Conservation (phyloP, 1,284 basidiomycete genomes). For the Fomitopsis betulina region DNA sequence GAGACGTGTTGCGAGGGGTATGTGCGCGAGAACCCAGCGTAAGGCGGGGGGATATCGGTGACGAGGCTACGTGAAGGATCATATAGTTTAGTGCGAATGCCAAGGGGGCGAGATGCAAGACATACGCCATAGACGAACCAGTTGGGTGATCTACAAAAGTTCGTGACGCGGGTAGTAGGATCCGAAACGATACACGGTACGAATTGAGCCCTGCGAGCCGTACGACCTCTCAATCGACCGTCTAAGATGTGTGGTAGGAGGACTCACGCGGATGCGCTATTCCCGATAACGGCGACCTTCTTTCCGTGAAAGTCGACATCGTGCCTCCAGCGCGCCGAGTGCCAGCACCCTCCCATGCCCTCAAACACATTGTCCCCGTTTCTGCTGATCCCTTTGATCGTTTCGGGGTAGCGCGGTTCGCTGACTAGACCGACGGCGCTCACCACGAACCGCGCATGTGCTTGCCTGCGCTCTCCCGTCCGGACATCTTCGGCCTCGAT, state of each 20-base stretch:
- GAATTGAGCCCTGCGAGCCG: conserved; percentile 35
- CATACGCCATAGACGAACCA: conserved; percentile 40
- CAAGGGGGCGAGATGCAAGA: not conserved
- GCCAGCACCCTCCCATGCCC: conserved; percentile 13
- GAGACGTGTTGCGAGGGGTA: conserved; percentile 36
- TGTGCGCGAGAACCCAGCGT: conserved; percentile 33
- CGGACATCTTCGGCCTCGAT: conserved; percentile 28
- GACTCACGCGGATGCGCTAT: conserved; percentile 30
- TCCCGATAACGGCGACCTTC: conserved; percentile 36
- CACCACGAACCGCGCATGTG: conserved; percentile 33
- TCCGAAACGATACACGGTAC: conserved; percentile 39
- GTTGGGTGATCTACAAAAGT: conserved; percentile 42
- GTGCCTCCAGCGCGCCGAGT: conserved; percentile 34
- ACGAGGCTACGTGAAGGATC: conserved; percentile 22
- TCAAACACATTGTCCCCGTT: conserved; percentile 38
- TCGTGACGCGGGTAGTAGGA: conserved; percentile 33
- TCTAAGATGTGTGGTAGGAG: not conserved
- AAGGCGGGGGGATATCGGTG: conserved; percentile 25
- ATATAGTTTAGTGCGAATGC: conserved; percentile 2
- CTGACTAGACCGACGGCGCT: conserved; percentile 39
- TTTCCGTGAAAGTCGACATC: conserved; percentile 30
- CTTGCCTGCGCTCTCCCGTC: conserved; percentile 19
- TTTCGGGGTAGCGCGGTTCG: conserved; percentile 32
- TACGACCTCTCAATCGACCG: not conserved
- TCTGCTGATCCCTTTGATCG: conserved; percentile 32